Percentiles rank a stretch among this genome's conserved stretches.
These are phyloP conservation scores for Tardiomyces digboiensis DNA, from an alignment of 1,139 yeast genomes.

Conservation along the genomic window DNA sequence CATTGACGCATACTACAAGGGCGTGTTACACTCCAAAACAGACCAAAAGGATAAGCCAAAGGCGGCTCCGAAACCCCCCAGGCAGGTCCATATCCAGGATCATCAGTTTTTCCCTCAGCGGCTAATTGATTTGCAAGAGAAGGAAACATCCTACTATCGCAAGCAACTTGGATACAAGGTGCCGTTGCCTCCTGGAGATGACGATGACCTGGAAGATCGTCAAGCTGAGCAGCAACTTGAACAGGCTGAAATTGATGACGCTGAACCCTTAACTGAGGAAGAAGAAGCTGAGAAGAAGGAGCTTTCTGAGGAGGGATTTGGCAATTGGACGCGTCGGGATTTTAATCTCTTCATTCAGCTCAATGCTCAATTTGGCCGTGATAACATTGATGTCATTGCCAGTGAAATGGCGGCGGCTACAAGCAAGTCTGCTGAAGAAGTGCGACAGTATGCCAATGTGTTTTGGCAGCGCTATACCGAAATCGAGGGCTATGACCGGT, in stretches of 20 bases:
- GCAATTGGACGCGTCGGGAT: slow-evolving; percentile 84
- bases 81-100: slow-evolving; percentile 47
- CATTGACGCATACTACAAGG: slow-evolving; percentile 82
- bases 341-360: slow-evolving; percentile 80
- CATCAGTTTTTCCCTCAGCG: slow-evolving; percentile 80
- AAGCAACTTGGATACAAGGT: slow-evolving; percentile 62
- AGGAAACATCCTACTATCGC: slow-evolving; percentile 71
- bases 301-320: slow-evolving; percentile 57
- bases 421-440: slow-evolving; percentile 64
- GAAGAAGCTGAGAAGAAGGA: slow-evolving; percentile 57
- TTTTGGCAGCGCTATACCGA: slow-evolving; percentile 72
- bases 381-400: slow-evolving; percentile 53
- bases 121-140: slow-evolving; percentile 54
- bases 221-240: slow-evolving; percentile 48
- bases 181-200: slow-evolving; percentile 34
- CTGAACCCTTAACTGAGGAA: slow-evolving; percentile 67
- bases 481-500: slow-evolving; percentile 82
- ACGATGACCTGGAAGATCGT: slow-evolving; percentile 25
- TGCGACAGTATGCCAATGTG: slow-evolving; percentile 53
- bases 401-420: slow-evolving; percentile 38
- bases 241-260: slow-evolving; percentile 47
- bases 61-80: slow-evolving; percentile 33
- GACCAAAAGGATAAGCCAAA: slow-evolving; percentile 31
- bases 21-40: slow-evolving; percentile 52
- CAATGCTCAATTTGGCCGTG: slow-evolving; percentile 74